Conservation (phyloP, 2,329 filamentous ascomycete genomes). For the Tolypocladium inflatum region DNA sequence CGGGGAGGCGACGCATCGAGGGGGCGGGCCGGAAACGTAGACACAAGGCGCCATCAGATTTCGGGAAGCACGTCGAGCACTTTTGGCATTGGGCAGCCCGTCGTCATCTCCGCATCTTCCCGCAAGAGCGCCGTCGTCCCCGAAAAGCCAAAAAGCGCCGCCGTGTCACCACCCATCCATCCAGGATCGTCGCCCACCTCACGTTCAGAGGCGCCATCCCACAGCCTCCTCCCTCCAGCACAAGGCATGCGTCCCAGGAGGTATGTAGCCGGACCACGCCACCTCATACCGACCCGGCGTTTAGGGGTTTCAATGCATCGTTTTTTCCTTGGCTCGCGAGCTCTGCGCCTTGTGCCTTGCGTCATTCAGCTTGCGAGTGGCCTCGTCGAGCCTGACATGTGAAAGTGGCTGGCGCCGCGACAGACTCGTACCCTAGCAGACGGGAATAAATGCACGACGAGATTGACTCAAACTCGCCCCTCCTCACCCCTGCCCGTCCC, state of each 20-base stretch:
- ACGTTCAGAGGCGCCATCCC: background rate
- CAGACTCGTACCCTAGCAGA: no score
- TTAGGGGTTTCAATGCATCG: background rate
- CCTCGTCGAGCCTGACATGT: slow-evolving; percentile 14
- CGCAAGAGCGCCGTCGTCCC: background rate
- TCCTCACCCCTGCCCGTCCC: background rate
- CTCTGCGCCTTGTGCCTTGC: background rate
- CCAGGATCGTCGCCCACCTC: background rate
- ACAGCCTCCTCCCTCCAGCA: background rate
- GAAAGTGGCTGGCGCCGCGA: slow-evolving; percentile 17
- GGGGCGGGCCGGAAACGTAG: background rate
- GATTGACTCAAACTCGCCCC: background rate
- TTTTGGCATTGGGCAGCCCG: background rate
- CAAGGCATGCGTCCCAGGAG: background rate
- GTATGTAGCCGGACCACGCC: no score
- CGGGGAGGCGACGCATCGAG: background rate
- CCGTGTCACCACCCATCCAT: background rate
- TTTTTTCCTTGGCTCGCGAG: background rate
- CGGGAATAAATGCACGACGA: background rate
- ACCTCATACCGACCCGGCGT: background rate
- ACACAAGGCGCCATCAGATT: background rate
- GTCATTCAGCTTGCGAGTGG: background rate
- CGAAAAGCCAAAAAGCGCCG: background rate
- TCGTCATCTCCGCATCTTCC: background rate
- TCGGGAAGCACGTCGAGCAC: background rate